Evolutionary conservation across 2,329 filamentous ascomycete genomes (phyloP), one percentile per base, ranked within the genome.

Genomic region (Alternaria panax): DNA sequence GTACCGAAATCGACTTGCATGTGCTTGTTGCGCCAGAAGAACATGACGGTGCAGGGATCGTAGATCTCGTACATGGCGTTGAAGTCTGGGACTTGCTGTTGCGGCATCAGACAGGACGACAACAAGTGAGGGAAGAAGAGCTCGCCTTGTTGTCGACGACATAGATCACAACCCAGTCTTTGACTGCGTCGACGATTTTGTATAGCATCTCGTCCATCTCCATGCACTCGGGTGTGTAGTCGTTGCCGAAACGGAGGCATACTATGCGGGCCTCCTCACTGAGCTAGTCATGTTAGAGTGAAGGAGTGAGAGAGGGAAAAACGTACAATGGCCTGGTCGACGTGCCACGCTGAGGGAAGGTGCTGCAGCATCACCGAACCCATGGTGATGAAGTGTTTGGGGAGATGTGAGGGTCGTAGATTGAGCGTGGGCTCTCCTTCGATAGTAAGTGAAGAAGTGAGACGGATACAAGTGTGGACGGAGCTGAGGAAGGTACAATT

Each of bases 61-160:
- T 93, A 93, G 16, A 93, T 83, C 76, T 92, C 72, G 83, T 97
- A 97, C 93, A 97, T 97, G 72, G 89, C 87, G 78, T 94, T 97
- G 83, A 96, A 97, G 78, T 96, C 92, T 57, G 92, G 91, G 5
- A 96, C 63, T 43, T 60, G 51, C 59, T 59, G 40, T 28, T 14
- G 43, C 7, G 16, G 14, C 5, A 14, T 38, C 2, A 22, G 14
- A 18, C 25, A 18, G 30, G 30, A 34, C 11, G 1, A 34, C 11
- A 14, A 16, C 3, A 5, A 18, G 12, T 5, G 40, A 42, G 28
- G 6, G 12, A 36, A 47, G 32, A 40, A 3, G 43, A 32, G 4
- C 11, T 24, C 46, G 40, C 59, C 73, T 94, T 90, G 73, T 93
- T 89, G 78, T 97, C 92, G 83, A 92, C 96, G 56, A 69, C 36